phyloP scores from a whole-genome alignment of 306 rosid species.

The Prunus fruticosa region DNA sequence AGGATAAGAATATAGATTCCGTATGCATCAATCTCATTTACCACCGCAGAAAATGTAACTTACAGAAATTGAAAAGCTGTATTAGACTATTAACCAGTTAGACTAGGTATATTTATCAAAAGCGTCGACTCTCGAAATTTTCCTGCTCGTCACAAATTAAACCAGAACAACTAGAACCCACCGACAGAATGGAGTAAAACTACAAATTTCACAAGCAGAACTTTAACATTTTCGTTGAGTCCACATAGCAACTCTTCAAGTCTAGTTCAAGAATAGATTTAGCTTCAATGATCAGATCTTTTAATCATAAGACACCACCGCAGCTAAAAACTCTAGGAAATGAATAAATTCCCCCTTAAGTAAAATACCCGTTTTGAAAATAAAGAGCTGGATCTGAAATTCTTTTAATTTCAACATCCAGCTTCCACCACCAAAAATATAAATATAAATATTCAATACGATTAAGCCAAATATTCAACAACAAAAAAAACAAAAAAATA shows the following conservation, averaged over 20 bases:
- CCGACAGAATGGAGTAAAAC: no score
- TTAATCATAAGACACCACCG: background rate
- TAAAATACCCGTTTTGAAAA: background rate
- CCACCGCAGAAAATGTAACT: background rate
- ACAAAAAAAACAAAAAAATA: background rate
- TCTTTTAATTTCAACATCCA: background rate
- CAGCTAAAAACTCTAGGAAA: background rate
- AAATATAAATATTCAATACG: background rate
- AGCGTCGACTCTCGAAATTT: background rate
- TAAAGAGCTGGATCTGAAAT: background rate
- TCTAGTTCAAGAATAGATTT: background rate
- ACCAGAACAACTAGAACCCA: no score
- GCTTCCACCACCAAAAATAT: background rate
- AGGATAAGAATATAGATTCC: background rate
- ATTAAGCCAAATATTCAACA: slow-evolving; percentile 5
- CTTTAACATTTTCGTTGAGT: background rate
- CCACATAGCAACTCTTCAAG: background rate
- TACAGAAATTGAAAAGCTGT: background rate
- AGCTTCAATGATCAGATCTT: background rate
- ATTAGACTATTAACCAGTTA: no score
- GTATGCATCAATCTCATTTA: background rate
- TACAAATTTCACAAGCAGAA: background rate
- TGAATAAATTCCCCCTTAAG: background rate
- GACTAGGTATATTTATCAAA: background rate
- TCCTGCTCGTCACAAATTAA: no score